A percentile compares a stretch with the other conserved stretches of the same genome.
These are phyloP conservation scores for Scheffersomyces spartinae DNA, from an alignment of 805 yeast genomes.

Conservation along the genomic window DNA sequence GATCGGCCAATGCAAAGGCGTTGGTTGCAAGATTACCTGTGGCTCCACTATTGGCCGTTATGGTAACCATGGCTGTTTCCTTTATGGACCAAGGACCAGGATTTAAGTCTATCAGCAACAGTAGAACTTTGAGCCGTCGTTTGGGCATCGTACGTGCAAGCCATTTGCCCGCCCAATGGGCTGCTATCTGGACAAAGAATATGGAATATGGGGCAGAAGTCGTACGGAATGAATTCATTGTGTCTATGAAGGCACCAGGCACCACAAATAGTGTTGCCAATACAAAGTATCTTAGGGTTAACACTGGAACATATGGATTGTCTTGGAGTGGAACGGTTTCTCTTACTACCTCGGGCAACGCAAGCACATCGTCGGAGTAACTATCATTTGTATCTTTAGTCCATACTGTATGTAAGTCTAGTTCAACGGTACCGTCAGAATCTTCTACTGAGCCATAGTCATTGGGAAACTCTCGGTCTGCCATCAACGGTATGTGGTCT, in stretches of 20 bases:
- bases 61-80: conserved; percentile 40
- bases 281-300: conserved; percentile 24
- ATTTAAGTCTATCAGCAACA: conserved; percentile 24
- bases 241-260: conserved; percentile 32
- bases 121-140: conserved; percentile 8
- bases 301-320: conserved; percentile 25
- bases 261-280: conserved; percentile 21
- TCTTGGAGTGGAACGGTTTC: conserved; percentile 28
- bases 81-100: conserved; percentile 49
- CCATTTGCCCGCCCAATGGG: conserved; percentile 37
- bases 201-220: conserved; percentile 40
- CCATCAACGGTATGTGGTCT: no score
- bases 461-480: no score
- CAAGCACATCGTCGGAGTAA: conserved; percentile 14
- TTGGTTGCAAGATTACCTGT: conserved; percentile 40
- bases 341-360: conserved; percentile 19
- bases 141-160: conserved; percentile 31
- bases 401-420: no score
- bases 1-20: conserved; percentile 35
- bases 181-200: conserved; percentile 38
- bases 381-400: no score
- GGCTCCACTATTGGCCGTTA: conserved; percentile 42
- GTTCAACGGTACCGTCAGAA: no score
- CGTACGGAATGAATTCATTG: conserved; percentile 31
- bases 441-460: no score